Evolutionary conservation across 139 green algal species (phyloP), one percentile per base, ranked within the genome.

Genomic region (Chlamydomonas incerta): DNA sequence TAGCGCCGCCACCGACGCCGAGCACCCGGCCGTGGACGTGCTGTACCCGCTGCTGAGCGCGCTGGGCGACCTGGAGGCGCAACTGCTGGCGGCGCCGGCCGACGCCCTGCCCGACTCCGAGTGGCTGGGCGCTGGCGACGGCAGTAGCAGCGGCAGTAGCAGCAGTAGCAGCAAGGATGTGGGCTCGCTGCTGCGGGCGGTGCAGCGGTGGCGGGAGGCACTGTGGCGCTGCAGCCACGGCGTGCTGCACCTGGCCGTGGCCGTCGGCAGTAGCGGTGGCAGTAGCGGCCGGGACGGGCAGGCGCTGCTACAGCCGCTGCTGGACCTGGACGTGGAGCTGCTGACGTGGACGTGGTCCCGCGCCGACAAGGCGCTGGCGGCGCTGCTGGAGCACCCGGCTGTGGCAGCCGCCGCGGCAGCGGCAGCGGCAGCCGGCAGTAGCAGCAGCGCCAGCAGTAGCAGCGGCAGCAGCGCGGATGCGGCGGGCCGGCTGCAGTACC

Each of bases 311-410:
- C 52, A 35, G 9, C 28, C 29, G 52, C 20, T 74, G 21, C 33
- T 66, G 26, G 60, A 23, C 20, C 47, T 91, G 15, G 80, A 93
- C 73, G 58, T 81, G n/a, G 90, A 95, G 72, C 35, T 46, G 46
- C 41, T 97, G 29, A 84, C 89, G n/a, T 95, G 93, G 82, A 80
- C 82, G 0, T 96, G 92, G 94, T 79, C 86, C 46, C 88, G 83
- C 31, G 75, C 95, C 52, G 79, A 81, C 62, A 93, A 95, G 67
- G 86, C 81, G 1, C 34, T 95, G 9, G 33, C 34, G 2, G 67
- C 63, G 23, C 62, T 97, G 46, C 47, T 92, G 34, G 55, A 62
- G 50, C 62, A 62, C 20, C 29, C 71, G 14, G 50, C 15, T 20
- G 46, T 87, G 11, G 57, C 37, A 4, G 41, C 34, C 26, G 34